Evolutionary conservation across 306 rosid species (phyloP).

Genomic region (Biancaea sappan): DNA sequence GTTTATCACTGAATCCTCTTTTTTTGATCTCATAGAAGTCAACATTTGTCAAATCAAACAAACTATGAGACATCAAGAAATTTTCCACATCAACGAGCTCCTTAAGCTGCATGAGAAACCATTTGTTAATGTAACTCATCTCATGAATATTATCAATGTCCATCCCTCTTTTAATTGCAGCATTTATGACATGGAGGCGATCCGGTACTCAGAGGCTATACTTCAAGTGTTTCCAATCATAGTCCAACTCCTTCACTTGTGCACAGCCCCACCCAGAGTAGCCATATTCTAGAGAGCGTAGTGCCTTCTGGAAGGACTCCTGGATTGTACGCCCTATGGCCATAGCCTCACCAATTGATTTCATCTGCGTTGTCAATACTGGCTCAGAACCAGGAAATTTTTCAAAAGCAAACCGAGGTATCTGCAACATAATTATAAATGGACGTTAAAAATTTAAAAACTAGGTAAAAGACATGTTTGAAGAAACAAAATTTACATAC

Average conservation of each 20-base stretch:
- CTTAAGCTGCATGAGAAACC: constrained; percentile 85
- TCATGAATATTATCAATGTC: constrained; percentile 72
- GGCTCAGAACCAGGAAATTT: constrained; percentile 96
- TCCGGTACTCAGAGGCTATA: constrained; percentile 92
- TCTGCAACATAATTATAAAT: constrained; percentile 58
- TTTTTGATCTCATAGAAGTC: constrained; percentile 82
- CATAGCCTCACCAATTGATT: constrained; percentile 93
- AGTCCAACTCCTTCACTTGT: constrained; percentile 68
- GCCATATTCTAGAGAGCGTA: constrained; percentile 82
- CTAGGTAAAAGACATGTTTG: constrained; percentile 3
- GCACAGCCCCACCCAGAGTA: constrained; percentile 88
- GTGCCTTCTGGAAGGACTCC: constrained; percentile 93
- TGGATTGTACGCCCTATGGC: constrained; percentile 90
- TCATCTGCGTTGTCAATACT: constrained; percentile 87
- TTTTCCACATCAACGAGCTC: constrained; percentile 82
- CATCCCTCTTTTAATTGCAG: constrained; percentile 97
- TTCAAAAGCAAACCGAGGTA: constrained; percentile 93
- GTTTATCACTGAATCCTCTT: constrained; percentile 94
- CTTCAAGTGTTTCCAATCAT: constrained; percentile 84
- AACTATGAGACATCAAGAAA: constrained; percentile 56
- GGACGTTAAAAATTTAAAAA: not conserved
- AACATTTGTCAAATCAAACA: constrained; percentile 60
- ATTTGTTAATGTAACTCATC: constrained; percentile 74
- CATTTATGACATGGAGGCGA: constrained; percentile 81
- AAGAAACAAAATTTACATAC: too few relatives aligned